Evolutionary conservation across 805 yeast species (phyloP), one percentile per base, ranked within the genome.

Genomic region (Candida pini): DNA sequence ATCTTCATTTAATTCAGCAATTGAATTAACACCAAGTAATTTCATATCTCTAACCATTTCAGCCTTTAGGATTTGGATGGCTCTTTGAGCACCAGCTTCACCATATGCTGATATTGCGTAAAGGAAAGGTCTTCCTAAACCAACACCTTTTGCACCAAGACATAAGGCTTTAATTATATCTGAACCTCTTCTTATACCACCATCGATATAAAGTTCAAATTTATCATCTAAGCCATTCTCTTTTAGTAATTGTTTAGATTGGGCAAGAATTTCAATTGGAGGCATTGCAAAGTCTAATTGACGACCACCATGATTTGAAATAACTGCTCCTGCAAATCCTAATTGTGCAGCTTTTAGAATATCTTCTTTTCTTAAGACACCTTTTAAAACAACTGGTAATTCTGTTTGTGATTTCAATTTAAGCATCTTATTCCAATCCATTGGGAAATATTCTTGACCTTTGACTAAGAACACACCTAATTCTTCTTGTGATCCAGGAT

Each of bases 81-180:
- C 83, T 41, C 70, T 71, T 28, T 54, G 53, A 7, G 81, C 88
- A 21, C 94, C 95, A 6, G 65, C 77, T 46, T 75, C 86, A 9
- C 94, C 94, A 44, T 83, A 85, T 2, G 85, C 69, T n/a, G 84
- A 69, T 78, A 81, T 71, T 13, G 89, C 86, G 48, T 80, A 83
- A 27, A 82, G 52, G 59, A 81, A 82, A 2, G 90, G 87, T 38
- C 90, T 65, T 8, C 94, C 92, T 26, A 83, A 59, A 1, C 92
- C 92, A 12, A 71, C 76, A 14, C 56, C 55, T n/a, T 43, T 54
- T 3, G 71, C 71, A 12, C 71, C 71, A 27, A 66, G 48, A 36
- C 69, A 64, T 20, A 66, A 38, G 2, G 68, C 68, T 38, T 66
- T 66, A 31, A 66, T 40, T 5, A 66, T 45, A 48, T 66, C 71